A percentile compares a stretch with the other conserved stretches of the same genome.
phyloP scores from a whole-genome alignment of 768 basidiomycete genomes.

The Cystofilobasidium bisporidii region DNA sequence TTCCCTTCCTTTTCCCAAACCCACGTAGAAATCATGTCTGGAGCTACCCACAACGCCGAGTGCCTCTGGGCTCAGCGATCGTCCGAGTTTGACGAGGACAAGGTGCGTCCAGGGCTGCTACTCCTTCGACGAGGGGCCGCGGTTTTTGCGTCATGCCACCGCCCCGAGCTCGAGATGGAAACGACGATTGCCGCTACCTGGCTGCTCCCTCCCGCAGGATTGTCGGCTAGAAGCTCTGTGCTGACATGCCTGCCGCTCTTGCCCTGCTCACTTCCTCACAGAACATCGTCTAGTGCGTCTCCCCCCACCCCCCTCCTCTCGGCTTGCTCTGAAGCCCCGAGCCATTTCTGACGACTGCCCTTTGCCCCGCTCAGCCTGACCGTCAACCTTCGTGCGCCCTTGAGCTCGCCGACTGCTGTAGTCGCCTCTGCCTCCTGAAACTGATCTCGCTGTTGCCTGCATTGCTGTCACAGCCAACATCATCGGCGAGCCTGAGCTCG shows the following conservation, averaged over 20 bases:
- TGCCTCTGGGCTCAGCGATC: conserved; percentile 92
- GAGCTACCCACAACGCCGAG: conserved; percentile 47
- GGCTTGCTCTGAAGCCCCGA: too few species aligned
- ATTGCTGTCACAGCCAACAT: conserved; percentile 20
- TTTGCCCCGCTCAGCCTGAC: conserved; percentile 19
- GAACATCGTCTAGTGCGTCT: conserved; percentile 61
- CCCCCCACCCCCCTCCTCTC: neutral
- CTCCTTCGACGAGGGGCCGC: too few species aligned
- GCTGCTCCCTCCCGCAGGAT: too few species aligned
- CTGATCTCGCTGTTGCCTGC: neutral
- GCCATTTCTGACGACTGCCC: too few species aligned
- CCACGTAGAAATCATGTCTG: neutral
- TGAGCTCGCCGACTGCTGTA: neutral
- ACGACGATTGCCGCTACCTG: too few species aligned
- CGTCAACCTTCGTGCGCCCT: conserved; percentile 22
- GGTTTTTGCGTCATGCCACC: neutral
- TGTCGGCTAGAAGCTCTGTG: too few species aligned
- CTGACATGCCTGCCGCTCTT: too few species aligned
- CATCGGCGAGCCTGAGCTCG: conserved; percentile 38
- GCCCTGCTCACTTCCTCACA: conserved; percentile 36
- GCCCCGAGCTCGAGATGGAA: neutral
- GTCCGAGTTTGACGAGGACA: conserved; percentile 53
- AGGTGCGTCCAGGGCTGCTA: conserved; percentile 58
- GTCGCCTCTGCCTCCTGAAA: neutral
- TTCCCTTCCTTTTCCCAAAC: neutral